Conservation (phyloP, 257 asterid genomes). For the Solanum pimpinellifolium region DNA sequence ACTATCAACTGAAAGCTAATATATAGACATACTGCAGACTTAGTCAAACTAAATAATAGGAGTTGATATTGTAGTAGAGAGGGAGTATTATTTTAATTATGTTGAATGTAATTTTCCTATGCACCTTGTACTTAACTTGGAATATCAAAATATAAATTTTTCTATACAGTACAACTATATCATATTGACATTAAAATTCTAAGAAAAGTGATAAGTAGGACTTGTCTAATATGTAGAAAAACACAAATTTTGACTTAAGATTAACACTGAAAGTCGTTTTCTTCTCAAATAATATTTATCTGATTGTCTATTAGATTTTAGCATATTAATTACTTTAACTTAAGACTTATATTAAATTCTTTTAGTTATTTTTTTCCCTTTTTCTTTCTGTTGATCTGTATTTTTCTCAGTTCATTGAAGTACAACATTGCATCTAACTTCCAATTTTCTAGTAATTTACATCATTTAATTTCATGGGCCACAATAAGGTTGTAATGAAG, state of each 20-base stretch:
- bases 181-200: not conserved
- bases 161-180: not conserved
- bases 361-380: not conserved
- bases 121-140: not conserved
- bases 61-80: too few species aligned
- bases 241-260: not conserved
- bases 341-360: not conserved
- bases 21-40: too few species aligned
- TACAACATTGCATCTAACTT: not conserved
- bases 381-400: not conserved
- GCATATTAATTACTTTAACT: not conserved
- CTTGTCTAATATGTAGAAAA: not conserved
- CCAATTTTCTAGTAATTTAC: not conserved
- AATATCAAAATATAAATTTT: not conserved
- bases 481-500: too few species aligned
- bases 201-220: not conserved
- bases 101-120: not conserved
- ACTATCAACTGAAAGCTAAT: too few species aligned
- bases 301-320: slow-evolving; percentile 1
- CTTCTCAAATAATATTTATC: not conserved
- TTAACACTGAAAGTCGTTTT: not conserved
- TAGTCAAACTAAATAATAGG: too few species aligned
- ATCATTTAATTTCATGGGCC: too few species aligned
- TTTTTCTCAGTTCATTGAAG: not conserved
- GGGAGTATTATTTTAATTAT: not conserved